These are phyloP conservation scores for Phytophthora boehmeriae DNA, from an alignment of 352 stramenopile species.

Conservation along the genomic window DNA sequence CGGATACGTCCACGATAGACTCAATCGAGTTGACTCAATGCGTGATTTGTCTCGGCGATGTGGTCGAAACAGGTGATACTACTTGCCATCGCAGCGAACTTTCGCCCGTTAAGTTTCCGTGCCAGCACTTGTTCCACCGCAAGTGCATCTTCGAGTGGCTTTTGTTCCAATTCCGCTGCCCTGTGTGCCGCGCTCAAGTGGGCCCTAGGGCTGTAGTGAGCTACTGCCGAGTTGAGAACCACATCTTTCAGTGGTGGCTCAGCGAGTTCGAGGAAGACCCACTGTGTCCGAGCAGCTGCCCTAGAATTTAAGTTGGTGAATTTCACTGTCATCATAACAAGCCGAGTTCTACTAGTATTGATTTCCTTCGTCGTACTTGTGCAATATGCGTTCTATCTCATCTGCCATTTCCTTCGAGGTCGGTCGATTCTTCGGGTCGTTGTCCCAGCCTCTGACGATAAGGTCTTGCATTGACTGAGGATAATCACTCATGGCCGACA, in stretches of 20 bases:
- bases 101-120: slow-evolving; percentile 50
- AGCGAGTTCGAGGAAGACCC: slow-evolving; percentile 23
- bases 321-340: too few relatives aligned
- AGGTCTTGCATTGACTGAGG: slow-evolving; percentile 67
- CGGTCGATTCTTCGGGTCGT: slow-evolving; percentile 53
- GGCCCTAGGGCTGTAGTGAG: slow-evolving; percentile 46
- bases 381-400: slow-evolving; percentile 61
- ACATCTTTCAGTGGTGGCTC: slow-evolving; percentile 26
- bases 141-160: slow-evolving; percentile 80
- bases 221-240: slow-evolving; percentile 25
- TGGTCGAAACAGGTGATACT: slow-evolving; percentile 23
- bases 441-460: slow-evolving; percentile 60
- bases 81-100: background rate
- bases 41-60: slow-evolving; percentile 50
- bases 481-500: slow-evolving; percentile 62
- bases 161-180: slow-evolving; percentile 71
- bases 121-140: slow-evolving; percentile 70
- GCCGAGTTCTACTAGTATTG: slow-evolving; percentile 7
- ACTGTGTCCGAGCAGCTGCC: background rate
- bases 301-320: too few relatives aligned
- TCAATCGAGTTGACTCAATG: slow-evolving; percentile 39
- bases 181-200: slow-evolving; percentile 57
- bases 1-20: slow-evolving; percentile 30
- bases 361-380: slow-evolving; percentile 34
- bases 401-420: slow-evolving; percentile 50